Evolutionary conservation across 495 filamentous ascomycete genomes (phyloP).

Genomic region (Rostrohypoxylon terebratum): DNA sequence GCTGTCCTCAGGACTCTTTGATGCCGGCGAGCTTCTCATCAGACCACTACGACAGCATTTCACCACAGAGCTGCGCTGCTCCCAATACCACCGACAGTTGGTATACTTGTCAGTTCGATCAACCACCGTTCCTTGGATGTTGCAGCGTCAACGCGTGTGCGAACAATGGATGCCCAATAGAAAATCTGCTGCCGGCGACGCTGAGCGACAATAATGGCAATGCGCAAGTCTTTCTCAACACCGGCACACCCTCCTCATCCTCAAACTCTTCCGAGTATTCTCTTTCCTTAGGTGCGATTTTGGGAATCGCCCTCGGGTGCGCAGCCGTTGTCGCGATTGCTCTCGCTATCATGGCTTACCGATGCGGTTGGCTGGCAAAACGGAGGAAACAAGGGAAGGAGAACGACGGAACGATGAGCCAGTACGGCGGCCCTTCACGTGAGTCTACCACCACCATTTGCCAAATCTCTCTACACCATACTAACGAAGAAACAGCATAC

Average conservation of each 20-base stretch:
- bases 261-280: conserved; percentile 15
- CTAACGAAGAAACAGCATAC: conserved; percentile 28
- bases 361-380: conserved; percentile 37
- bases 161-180: conserved; percentile 41
- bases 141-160: conserved; percentile 31
- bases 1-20: conserved; percentile 29
- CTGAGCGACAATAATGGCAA: conserved; percentile 25
- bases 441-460: neutral
- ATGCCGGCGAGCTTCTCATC: conserved; percentile 34
- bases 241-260: neutral
- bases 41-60: conserved; percentile 38
- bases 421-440: conserved; percentile 20
- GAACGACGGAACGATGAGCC: neutral
- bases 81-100: conserved; percentile 28
- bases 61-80: conserved; percentile 31
- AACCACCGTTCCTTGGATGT: conserved; percentile 44
- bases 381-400: conserved; percentile 28
- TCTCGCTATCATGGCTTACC: conserved; percentile 34
- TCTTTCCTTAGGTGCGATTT: conserved; percentile 33
- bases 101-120: conserved; percentile 38
- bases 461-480: neutral
- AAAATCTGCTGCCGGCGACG: conserved; percentile 34
- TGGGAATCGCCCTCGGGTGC: conserved; percentile 38
- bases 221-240: conserved; percentile 35
- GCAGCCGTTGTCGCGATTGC: conserved; percentile 34